Conservation (phyloP, 306 rosid species). For the Begonia masoniana region DNA sequence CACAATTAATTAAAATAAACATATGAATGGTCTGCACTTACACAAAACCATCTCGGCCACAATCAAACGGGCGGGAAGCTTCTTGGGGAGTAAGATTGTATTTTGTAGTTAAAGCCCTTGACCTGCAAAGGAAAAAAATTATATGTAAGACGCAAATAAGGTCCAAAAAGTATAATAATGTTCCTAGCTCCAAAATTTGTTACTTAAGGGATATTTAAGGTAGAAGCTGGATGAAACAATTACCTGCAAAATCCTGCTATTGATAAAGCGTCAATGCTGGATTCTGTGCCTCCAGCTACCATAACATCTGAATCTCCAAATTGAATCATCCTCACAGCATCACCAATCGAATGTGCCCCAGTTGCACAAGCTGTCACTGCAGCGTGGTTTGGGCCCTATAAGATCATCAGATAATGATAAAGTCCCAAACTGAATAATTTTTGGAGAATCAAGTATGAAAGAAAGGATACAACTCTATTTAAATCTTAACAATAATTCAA, state of each 20-base stretch:
- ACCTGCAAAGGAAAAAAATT: slow-evolving; percentile 25
- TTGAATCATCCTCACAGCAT: slow-evolving; percentile 91
- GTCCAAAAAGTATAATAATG: neutral
- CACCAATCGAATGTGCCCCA: slow-evolving; percentile 92
- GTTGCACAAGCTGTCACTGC: slow-evolving; percentile 97
- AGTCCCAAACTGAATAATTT: neutral
- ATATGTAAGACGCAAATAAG: neutral
- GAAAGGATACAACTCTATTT: too few relatives aligned
- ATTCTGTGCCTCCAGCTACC: slow-evolving; percentile 96
- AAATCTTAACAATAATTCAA: too few relatives aligned
- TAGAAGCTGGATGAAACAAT: neutral
- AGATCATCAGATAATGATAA: neutral
- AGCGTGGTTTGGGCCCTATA: slow-evolving; percentile 84
- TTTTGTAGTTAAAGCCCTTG: slow-evolving; percentile 68
- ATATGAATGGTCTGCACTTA: slow-evolving; percentile 22
- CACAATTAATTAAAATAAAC: slow-evolving; percentile 7
- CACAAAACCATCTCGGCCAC: slow-evolving; percentile 94
- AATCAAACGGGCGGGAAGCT: slow-evolving; percentile 82
- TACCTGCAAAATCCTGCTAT: slow-evolving; percentile 90
- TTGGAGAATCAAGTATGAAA: neutral
- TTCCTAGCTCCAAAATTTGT: too few relatives aligned
- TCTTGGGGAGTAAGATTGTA: slow-evolving; percentile 72
- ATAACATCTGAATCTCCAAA: slow-evolving; percentile 94
- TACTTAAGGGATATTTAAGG: too few relatives aligned
- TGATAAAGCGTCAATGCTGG: slow-evolving; percentile 93